Evolutionary conservation across 768 basidiomycete genomes (phyloP), one percentile per base, ranked within the genome.

Genomic region (Lactarius hatsudake): DNA sequence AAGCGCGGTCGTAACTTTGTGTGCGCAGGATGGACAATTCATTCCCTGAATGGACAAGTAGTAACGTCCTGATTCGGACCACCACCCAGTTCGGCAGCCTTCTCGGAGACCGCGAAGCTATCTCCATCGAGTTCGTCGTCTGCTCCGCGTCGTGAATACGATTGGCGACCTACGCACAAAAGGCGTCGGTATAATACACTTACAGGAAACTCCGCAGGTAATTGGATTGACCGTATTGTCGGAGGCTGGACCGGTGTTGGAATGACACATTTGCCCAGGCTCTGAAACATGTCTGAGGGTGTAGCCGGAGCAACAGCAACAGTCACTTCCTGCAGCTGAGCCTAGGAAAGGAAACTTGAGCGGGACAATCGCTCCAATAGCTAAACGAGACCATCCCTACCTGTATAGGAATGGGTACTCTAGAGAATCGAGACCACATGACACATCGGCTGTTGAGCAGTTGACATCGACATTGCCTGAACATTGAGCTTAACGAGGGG

Each of bases 1-100:
- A 17, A 71, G 65, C 15, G 70, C 68, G 5, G 45, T 62, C 18
- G 59, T 42, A 9, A 71, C 20, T 30, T 69, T 71, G 7, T 4
- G 15, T 20, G 58, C 68, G 42, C 70, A 71, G 15, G 68, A 58
- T 10, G 70, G 62, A 59, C 70, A 71, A 28, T 66, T 64, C 65
- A 71, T 69, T 15, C 68, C 70, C 26, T 62, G 40, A 26, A 71
- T 62, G 20, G 64, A 65, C 1, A 71, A 71, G 45, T 1, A 45
- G 1, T 18, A 69, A 45, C 1, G 59, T 58, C 36, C 32, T n/a
- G 64, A 15, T 55, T 38, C 2, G 23, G n/a, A 13, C 51, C 59
- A 34, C 53, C 62, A 17, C 64, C 70, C 8, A 40, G 43, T 51
- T 69, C 68, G 13, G 40, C 62, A 40, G 28, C 54, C 1, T 48